Base-by-base conservation (phyloP, 805 yeast species). In the Pichia nakasei region DNA sequence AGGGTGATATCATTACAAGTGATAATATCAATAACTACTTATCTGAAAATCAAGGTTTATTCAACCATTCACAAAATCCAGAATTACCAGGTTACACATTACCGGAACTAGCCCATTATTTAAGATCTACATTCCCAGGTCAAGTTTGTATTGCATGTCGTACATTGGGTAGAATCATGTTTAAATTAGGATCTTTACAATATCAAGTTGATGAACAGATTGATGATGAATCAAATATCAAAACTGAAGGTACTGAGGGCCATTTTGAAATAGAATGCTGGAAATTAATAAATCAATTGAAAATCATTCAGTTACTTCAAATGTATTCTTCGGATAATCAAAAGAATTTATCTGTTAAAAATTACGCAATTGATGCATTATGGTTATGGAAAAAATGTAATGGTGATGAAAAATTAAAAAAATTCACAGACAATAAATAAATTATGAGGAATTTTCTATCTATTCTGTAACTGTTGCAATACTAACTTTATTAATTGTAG, bases 11-110 rank as follows among this genome's bases (percentile, higher is more conserved):
- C 47, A 69, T 93, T 4, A 69, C 77, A 40, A 46, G 57, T 3
- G 59, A 54, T 31, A 57, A 53, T 42, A 45, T 57, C 9, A 38
- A 45, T 8, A 34, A 49, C 5, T 44, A 50, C 26, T 45, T 48
- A 7, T 18, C 40, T 34, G 38, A 44, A 24, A 38, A 47, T 11
- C 67, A 78, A 26, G 98, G 96, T 0, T 71, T 93, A 22, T 96
- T 87, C 56, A 97, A 93, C 59, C 99, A 93, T 61, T 74, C 96
- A 0, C 86, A 82, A 11, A 79, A 82, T 39, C 96, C 97, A 0
- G 79, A 80, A 37, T 68, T 89, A 42, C 95, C 97, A 0, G 99
- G 99, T 0, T 93, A 93, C 60, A 89, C 97, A 0, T 59, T 93
- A 21, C 69, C 76, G 0, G 99, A 93, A 58, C 68, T 93, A 41